phyloP scores from a whole-genome alignment of 768 basidiomycete genomes.

The Amanita pseudoporphyria region DNA sequence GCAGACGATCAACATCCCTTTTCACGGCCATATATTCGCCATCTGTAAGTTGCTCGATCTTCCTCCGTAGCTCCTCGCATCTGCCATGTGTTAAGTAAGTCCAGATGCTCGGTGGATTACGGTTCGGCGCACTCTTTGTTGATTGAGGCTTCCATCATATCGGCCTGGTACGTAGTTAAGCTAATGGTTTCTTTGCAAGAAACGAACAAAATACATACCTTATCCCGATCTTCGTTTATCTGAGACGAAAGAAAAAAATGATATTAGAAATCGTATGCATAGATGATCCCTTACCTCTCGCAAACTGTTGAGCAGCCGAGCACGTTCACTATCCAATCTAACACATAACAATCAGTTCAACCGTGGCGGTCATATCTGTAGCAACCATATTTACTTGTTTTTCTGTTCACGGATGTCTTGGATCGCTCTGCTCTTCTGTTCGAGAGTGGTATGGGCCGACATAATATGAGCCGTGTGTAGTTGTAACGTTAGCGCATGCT shows the following conservation, averaged over 20 bases:
- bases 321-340: conserved; percentile 71
- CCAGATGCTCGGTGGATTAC: conserved; percentile 1
- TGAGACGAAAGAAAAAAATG: conserved; percentile 17
- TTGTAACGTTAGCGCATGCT: conserved; percentile 77
- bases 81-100: conserved; percentile 22
- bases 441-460: conserved; percentile 71
- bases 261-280: background rate
- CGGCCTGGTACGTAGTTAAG: conserved; percentile 34
- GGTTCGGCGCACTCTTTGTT: conserved; percentile 49
- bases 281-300: conserved; percentile 43
- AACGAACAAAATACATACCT: conserved; percentile 24
- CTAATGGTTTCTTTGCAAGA: conserved; percentile 2
- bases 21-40: conserved; percentile 72
- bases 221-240: conserved; percentile 80
- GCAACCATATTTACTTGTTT: conserved; percentile 49
- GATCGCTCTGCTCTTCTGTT: conserved; percentile 68
- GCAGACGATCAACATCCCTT: conserved; percentile 64
- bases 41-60: conserved; percentile 60
- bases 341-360: conserved; percentile 5
- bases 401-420: conserved; percentile 80
- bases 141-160: conserved; percentile 57
- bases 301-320: conserved; percentile 55
- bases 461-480: conserved; percentile 83
- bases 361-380: background rate
- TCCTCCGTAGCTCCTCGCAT: conserved; percentile 54